phyloP scores from a whole-genome alignment of 2,329 filamentous ascomycete genomes.

The Colletotrichum eleusines region DNA sequence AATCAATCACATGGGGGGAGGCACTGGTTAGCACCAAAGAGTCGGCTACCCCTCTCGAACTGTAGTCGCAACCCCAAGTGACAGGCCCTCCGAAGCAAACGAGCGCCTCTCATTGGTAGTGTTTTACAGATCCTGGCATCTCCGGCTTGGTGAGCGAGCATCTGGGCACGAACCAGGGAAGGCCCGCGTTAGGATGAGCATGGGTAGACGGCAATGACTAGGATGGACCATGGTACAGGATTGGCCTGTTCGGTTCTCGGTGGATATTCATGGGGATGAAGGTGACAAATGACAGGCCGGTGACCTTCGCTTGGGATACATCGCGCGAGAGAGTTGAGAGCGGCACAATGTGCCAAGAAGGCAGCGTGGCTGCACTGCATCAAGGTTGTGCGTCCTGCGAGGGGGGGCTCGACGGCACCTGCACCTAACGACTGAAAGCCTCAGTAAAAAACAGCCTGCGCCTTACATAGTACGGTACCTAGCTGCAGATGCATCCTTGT shows the following conservation, averaged over 20 bases:
- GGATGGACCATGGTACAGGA: constrained; percentile 19
- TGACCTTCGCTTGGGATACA: constrained; percentile 1
- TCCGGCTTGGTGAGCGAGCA: constrained; percentile 13
- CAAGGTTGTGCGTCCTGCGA: constrained; percentile 2
- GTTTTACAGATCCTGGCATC: constrained; percentile 27
- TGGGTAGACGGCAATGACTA: constrained; percentile 20
- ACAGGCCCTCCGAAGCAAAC: constrained; percentile 6
- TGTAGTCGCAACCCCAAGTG: constrained; percentile 34
- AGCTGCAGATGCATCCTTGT: constrained; percentile 37
- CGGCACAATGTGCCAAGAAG: constrained; percentile 23
- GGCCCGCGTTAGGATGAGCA: constrained; percentile 15
- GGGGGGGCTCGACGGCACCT: constrained; percentile 12
- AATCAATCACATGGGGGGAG: background rate
- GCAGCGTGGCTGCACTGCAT: background rate
- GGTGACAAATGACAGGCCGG: constrained; percentile 27
- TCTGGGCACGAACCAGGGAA: constrained; percentile 27
- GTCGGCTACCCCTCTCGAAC: constrained; percentile 18
- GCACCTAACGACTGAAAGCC: constrained; percentile 5
- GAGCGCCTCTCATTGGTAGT: constrained; percentile 15
- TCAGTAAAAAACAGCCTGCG: constrained; percentile 12
- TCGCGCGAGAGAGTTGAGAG: constrained; percentile 28
- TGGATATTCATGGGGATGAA: constrained; percentile 6
- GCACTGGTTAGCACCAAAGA: constrained; percentile 9
- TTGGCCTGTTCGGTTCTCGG: constrained; percentile 11
- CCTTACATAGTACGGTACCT: constrained; percentile 15